Percentiles rank a stretch among this genome's conserved stretches.
Conservation (phyloP, 345 rosid species). For the Fremontodendron californicum region DNA sequence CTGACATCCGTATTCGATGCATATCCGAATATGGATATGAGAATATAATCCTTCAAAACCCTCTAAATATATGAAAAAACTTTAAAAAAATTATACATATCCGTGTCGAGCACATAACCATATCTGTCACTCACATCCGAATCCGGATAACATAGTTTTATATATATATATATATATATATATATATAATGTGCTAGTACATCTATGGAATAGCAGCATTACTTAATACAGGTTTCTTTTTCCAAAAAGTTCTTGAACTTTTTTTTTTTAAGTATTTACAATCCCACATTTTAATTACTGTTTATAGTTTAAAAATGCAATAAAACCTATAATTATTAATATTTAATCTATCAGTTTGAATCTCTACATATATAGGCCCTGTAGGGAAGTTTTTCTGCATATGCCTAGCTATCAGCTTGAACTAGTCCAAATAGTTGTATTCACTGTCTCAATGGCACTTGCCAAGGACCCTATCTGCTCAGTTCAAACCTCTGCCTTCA, state of each 20-base stretch:
- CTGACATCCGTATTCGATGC: too few relatives aligned
- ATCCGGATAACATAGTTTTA: too few relatives aligned
- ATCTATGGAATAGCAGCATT: background rate
- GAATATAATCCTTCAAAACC: too few relatives aligned
- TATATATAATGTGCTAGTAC: background rate
- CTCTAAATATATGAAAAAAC: too few relatives aligned
- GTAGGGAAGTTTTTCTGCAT: slow-evolving; percentile 7
- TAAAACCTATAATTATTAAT: background rate
- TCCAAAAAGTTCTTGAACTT: background rate
- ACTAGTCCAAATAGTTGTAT: background rate
- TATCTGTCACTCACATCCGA: too few relatives aligned
- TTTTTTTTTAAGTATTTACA: background rate
- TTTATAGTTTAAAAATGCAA: background rate
- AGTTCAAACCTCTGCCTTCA: slow-evolving; percentile 25
- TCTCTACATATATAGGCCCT: slow-evolving; percentile 21
- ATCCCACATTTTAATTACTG: slow-evolving; percentile 5
- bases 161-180: too few relatives aligned
- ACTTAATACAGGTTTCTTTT: background rate
- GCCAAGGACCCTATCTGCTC: slow-evolving; percentile 24
- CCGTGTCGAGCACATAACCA: too few relatives aligned
- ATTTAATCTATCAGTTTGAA: background rate
- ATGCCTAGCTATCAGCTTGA: slow-evolving; percentile 13
- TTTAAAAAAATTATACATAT: too few relatives aligned
- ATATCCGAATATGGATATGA: too few relatives aligned
- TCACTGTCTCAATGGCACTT: slow-evolving; percentile 41